Evolutionary conservation across 1,284 basidiomycete genomes (phyloP).

Genomic region (Ganoderma lingzhi): DNA sequence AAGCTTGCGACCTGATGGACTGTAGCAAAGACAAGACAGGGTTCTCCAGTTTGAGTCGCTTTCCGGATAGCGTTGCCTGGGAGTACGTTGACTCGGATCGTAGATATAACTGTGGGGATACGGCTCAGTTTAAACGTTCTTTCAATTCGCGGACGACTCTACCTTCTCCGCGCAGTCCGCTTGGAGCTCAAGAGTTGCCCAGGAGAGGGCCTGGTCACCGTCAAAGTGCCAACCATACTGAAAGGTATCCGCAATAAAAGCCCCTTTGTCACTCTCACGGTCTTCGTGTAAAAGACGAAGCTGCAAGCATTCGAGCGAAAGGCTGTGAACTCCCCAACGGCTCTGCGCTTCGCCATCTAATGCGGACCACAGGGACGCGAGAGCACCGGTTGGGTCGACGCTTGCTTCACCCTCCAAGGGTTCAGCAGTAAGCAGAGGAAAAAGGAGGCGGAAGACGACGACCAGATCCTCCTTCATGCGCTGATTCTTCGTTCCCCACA

Average conservation of each 20-base stretch:
- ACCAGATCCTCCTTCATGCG: slow-evolving; percentile 73
- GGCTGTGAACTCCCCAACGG: slow-evolving; percentile 65
- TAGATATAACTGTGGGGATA: slow-evolving; percentile 59
- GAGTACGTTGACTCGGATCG: slow-evolving; percentile 67
- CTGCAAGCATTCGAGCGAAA: slow-evolving; percentile 73
- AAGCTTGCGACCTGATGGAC: slow-evolving; percentile 51
- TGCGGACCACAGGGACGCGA: slow-evolving; percentile 60
- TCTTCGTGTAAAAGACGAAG: slow-evolving; percentile 51
- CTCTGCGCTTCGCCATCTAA: slow-evolving; percentile 70
- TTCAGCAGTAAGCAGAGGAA: slow-evolving; percentile 70
- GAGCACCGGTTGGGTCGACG: slow-evolving; percentile 42
- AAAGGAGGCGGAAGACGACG: slow-evolving; percentile 70
- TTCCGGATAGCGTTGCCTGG: slow-evolving; percentile 43
- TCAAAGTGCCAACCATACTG: slow-evolving; percentile 79
- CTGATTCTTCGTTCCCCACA: slow-evolving; percentile 83
- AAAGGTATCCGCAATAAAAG: slow-evolving; percentile 73
- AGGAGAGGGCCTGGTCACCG: slow-evolving; percentile 74
- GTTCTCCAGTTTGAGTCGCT: slow-evolving; percentile 62
- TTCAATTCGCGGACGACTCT: slow-evolving; percentile 21
- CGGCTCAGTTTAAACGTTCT: background rate
- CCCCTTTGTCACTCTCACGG: slow-evolving; percentile 31
- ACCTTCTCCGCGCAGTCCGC: slow-evolving; percentile 83
- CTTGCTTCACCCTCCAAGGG: slow-evolving; percentile 14
- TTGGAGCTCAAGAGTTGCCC: slow-evolving; percentile 86
- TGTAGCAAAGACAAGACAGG: slow-evolving; percentile 67